Evolutionary conservation across 345 rosid species (phyloP), one percentile per base, ranked within the genome.

Genomic region (Trapa incisa): DNA sequence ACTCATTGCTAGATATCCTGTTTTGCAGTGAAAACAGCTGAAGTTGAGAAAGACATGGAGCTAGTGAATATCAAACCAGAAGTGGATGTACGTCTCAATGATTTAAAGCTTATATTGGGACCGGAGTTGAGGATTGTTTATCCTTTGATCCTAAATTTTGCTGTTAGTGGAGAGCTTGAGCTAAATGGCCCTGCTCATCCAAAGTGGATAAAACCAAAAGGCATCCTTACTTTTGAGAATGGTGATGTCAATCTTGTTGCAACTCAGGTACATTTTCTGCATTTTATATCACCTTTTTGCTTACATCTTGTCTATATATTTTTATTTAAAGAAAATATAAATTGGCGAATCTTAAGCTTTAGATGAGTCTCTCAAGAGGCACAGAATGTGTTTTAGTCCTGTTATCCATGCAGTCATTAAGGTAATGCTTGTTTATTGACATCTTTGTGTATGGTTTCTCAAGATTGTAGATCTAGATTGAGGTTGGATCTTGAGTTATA

Each of bases 161-260:
- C 96, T 56, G 86, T 90, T 73, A 88, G 98, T 63, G 99, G 97
- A 53, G 97, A 87, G 73, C 88, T 93, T 54, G 99, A 90, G 80
- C 79, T 88, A 69, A 88, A 90, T 78, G 97, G 97, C 68, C 79
- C 71, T 47, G 96, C 96, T 70, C 97, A 93, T 87, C 97, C 96
- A 57, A 93, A 93, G 75, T 76, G 74, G 76, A 87, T 93, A 53
- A 91, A 85, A 78, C 99, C 97, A 66, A 87, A 82, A 80, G 97
- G 99, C 79, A 75, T 85, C 80, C 83, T 94, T n/a, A 75, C 84
- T 35, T 91, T 94, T 73, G 97, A 94, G 80, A 94, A 94, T 70
- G 99, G 99, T 72, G 97, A 94, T 80, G 91, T 94, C 78, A 91
- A 87, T 83, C 99, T 94, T 61, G 99, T 91, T 75, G 96, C 97